Evolutionary conservation across 2,329 filamentous ascomycete species (phyloP).

Genomic region (Metarhizium album): DNA sequence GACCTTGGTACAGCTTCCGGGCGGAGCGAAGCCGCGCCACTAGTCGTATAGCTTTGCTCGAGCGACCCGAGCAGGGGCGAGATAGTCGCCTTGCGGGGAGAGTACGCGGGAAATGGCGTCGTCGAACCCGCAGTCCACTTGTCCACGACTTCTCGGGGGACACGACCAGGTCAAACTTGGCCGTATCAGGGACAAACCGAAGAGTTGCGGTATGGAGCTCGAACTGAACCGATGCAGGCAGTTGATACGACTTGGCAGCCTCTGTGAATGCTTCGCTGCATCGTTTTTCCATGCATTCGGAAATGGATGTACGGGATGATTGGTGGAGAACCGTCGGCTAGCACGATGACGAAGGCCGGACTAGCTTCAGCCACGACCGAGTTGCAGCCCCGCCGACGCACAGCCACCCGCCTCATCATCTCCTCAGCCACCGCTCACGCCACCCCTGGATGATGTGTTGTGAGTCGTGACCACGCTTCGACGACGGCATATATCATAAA

Average conservation of each 20-base stretch:
- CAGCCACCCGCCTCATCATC: background rate
- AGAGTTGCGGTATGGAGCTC: slow-evolving; percentile 30
- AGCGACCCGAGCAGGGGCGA: slow-evolving; percentile 33
- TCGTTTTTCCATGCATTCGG: slow-evolving; percentile 8
- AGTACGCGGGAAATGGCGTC: slow-evolving; percentile 40
- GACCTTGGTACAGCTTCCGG: slow-evolving; percentile 38
- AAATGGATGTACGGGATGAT: slow-evolving; percentile 10
- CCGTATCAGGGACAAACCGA: slow-evolving; percentile 20
- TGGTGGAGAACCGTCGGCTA: background rate
- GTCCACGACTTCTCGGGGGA: slow-evolving; percentile 44
- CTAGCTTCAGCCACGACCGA: background rate
- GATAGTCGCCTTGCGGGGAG: slow-evolving; percentile 32
- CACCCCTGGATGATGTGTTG: too few relatives aligned
- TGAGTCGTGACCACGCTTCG: too few relatives aligned
- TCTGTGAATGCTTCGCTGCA: slow-evolving; percentile 28
- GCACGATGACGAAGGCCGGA: background rate
- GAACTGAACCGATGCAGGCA: slow-evolving; percentile 19
- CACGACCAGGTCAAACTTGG: slow-evolving; percentile 36
- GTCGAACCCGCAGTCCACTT: slow-evolving; percentile 44
- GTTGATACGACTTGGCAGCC: slow-evolving; percentile 21
- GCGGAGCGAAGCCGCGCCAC: slow-evolving; percentile 39
- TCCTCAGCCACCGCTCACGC: too few relatives aligned
- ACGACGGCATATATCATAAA: too few relatives aligned
- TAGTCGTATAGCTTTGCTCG: slow-evolving; percentile 33
- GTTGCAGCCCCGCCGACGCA: background rate